A percentile compares a stretch with the other conserved stretches of the same genome.
phyloP scores from a whole-genome alignment of 306 rosid species.

The Cicer chorassanicum region DNA sequence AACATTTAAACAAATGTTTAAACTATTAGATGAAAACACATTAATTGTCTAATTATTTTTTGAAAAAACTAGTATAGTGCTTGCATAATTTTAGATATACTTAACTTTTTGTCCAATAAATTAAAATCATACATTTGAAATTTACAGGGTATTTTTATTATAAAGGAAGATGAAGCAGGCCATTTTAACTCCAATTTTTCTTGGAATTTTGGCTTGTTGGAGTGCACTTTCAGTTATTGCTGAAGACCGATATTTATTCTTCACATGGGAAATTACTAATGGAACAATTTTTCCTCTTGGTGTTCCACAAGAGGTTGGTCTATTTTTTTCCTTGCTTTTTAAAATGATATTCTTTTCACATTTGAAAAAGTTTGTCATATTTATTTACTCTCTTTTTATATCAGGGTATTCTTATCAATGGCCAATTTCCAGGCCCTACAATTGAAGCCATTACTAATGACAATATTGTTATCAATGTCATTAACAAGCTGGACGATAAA shows the following conservation, averaged over 20 bases:
- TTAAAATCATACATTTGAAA: background rate
- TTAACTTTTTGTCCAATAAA: background rate
- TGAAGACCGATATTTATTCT: conserved; percentile 68
- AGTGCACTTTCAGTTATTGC: conserved; percentile 55
- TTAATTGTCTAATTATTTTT: background rate
- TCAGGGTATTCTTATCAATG: conserved; percentile 87
- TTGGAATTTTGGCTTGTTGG: conserved; percentile 59
- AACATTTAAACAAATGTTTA: background rate
- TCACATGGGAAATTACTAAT: conserved; percentile 65
- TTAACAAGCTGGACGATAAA: conserved; percentile 75
- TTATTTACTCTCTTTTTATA: background rate
- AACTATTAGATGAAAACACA: background rate
- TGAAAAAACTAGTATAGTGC: background rate
- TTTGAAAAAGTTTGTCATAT: background rate
- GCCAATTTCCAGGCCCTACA: conserved; percentile 89
- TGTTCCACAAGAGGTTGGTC: conserved; percentile 65
- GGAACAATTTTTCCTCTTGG: conserved; percentile 80
- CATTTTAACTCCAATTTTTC: conserved; percentile 43
- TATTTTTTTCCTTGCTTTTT: background rate
- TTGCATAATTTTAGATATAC: background rate
- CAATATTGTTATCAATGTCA: conserved; percentile 67
- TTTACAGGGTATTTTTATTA: conserved; percentile 4
- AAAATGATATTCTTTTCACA: background rate
- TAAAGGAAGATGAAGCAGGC: conserved; percentile 51
- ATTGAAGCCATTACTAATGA: conserved; percentile 80